phyloP scores from a whole-genome alignment of 140 eudicot species.

The Cichorium intybus region DNA sequence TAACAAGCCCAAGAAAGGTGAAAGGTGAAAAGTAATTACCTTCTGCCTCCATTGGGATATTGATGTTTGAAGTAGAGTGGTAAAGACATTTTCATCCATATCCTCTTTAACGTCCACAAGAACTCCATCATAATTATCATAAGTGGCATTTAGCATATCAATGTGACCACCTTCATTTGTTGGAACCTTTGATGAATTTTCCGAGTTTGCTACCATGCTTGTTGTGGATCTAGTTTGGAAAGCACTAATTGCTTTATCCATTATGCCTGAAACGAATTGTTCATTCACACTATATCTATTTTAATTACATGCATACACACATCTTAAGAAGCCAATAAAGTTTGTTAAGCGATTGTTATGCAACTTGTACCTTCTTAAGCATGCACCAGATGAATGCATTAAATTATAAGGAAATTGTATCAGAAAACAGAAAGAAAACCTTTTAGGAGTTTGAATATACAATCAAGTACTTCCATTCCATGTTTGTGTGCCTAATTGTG shows the following conservation, averaged over 20 bases:
- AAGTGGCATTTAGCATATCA: conserved; percentile 30
- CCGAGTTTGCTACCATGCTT: conserved; percentile 12
- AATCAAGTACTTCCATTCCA: too few species aligned
- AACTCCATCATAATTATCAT: conserved; percentile 60
- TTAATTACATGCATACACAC: too few species aligned
- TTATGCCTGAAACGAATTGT: conserved; percentile 6
- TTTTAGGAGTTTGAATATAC: too few species aligned
- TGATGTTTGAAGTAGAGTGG: conserved; percentile 50
- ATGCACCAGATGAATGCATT: too few species aligned
- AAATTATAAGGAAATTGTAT: too few species aligned
- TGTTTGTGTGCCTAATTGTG: too few species aligned
- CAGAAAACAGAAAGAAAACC: too few species aligned
- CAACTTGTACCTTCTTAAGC: too few species aligned
- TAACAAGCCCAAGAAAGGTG: neutral
- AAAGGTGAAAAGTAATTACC: conserved; percentile 31
- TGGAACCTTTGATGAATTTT: conserved; percentile 10
- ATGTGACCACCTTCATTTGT: conserved; percentile 19
- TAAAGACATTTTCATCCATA: conserved; percentile 40
- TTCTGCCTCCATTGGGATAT: conserved; percentile 47
- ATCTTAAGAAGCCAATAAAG: too few species aligned
- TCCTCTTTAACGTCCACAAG: conserved; percentile 40
- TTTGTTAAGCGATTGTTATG: too few species aligned
- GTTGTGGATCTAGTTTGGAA: conserved; percentile 10
- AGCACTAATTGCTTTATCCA: neutral
- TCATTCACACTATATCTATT: too few species aligned